phyloP scores from a whole-genome alignment of 2,329 filamentous ascomycete genomes.

The Penicillium sclerotigenum region DNA sequence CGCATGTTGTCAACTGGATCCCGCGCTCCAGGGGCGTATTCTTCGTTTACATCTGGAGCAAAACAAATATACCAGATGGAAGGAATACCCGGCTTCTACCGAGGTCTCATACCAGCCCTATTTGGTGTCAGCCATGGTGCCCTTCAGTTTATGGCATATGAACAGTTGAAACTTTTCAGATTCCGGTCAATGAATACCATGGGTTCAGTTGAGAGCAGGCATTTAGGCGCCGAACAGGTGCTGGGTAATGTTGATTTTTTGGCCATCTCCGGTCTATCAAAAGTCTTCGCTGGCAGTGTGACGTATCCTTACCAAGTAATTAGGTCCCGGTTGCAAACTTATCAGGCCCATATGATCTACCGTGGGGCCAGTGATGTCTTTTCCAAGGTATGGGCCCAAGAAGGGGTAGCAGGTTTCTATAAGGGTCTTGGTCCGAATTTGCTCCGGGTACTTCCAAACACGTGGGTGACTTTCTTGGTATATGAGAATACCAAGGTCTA shows the following conservation, averaged over 20 bases:
- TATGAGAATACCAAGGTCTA: slow-evolving; percentile 89
- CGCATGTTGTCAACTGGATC: slow-evolving; percentile 88
- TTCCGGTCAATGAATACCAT: slow-evolving; percentile 32
- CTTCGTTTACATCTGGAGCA: slow-evolving; percentile 69
- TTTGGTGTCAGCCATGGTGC: slow-evolving; percentile 89
- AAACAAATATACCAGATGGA: slow-evolving; percentile 65
- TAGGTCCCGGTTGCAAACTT: slow-evolving; percentile 81
- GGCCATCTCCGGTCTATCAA: slow-evolving; percentile 74
- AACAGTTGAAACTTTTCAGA: slow-evolving; percentile 65
- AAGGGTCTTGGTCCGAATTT: slow-evolving; percentile 85
- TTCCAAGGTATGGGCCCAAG: slow-evolving; percentile 69
- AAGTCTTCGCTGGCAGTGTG: slow-evolving; percentile 81
- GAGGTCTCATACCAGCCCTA: slow-evolving; percentile 76
- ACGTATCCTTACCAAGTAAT: slow-evolving; percentile 97
- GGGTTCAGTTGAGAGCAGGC: slow-evolving; percentile 28
- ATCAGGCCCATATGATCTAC: slow-evolving; percentile 73
- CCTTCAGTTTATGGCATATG: slow-evolving; percentile 94
- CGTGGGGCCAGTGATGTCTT: slow-evolving; percentile 70
- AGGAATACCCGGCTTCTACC: slow-evolving; percentile 78
- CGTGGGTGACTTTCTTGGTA: slow-evolving; percentile 93
- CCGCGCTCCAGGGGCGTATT: slow-evolving; percentile 72
- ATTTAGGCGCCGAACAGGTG: slow-evolving; percentile 26
- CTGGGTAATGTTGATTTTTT: slow-evolving; percentile 74
- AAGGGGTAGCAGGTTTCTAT: slow-evolving; percentile 83
- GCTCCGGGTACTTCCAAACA: slow-evolving; percentile 87